Base-by-base conservation (phyloP, 2,329 filamentous ascomycete genomes). In the Neonectria ditissima region DNA sequence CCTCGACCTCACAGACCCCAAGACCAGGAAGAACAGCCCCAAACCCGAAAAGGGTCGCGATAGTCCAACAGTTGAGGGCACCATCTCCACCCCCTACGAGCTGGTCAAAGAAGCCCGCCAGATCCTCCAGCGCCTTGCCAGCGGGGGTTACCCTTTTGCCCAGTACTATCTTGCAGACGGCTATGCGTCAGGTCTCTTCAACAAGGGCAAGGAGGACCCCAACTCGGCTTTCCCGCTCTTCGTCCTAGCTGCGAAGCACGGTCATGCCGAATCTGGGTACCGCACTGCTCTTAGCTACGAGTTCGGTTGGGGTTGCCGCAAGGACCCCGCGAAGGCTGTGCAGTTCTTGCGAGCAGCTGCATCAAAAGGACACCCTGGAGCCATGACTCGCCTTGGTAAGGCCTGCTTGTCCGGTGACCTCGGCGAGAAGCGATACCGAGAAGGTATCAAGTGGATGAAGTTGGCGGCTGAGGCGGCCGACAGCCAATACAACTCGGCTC, bases 161-260 rank as follows among this genome's bases (percentile, higher is more conserved):
- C 96, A 99, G 78, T 99, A 99, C 81, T 98, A 98, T 77, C 88
- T 99, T 13, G 96, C 90, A 20, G 96, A 99, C 76, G 96, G 96
- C 1, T 97, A 93, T 76, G 93, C 94, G 2, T 97, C 95, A 6
- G 96, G 96, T 0, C 84, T 99, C 24, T 98, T 99, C 80, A 97
- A 89, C 81, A 98, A 97, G 79, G 93, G 93, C 65, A 97, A 95
- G 76, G 90, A 93, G 73, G 96, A 99, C 76, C 91, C 97, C 76
- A 93, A 94, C 75, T 90, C 92, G 43, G 94, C 96, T 0, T 98
- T 98, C 75, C 92, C 93, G 9, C 88, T 98, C 30, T 99, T 99
- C 76, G 86, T 97, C 39, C 88, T 96, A 16, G 96, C 96, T 9
- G 95, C 93, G 73, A 99, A 98, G 81, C 96, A 97, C 80, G 96